phyloP scores from a whole-genome alignment of 495 filamentous ascomycete species.

The Tuber borchii region DNA sequence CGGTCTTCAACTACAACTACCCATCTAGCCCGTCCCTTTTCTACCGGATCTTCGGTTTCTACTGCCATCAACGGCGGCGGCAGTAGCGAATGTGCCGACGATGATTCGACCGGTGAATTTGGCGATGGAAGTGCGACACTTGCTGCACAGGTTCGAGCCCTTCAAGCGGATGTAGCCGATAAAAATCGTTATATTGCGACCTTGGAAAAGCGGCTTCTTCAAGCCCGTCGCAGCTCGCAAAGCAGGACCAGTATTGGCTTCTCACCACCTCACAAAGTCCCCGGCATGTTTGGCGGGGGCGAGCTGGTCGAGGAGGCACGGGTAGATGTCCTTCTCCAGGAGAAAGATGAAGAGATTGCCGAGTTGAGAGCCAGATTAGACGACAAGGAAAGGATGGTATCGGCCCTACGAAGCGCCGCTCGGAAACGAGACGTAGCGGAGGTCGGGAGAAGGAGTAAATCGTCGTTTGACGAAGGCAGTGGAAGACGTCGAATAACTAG shows the following conservation, averaged over 20 bases:
- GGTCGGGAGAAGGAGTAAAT: constrained; percentile 46
- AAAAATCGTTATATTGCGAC: constrained; percentile 96
- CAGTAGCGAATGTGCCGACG: constrained; percentile 47
- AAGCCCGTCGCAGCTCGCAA: constrained; percentile 85
- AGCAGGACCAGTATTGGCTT: constrained; percentile 71
- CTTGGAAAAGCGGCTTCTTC: constrained; percentile 81
- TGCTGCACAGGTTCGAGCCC: constrained; percentile 70
- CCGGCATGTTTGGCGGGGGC: constrained; percentile 43
- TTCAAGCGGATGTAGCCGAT: constrained; percentile 88
- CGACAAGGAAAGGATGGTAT: constrained; percentile 91
- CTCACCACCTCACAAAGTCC: constrained; percentile 45
- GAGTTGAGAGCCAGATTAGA: constrained; percentile 84
- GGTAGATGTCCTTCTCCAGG: constrained; percentile 61
- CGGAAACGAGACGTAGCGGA: constrained; percentile 83
- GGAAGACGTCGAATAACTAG: constrained; percentile 11
- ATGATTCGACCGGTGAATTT: constrained; percentile 71
- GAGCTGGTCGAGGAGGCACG: constrained; percentile 63
- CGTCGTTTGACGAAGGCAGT: constrained; percentile 17
- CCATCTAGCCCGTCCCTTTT: constrained; percentile 58
- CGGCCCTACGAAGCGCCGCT: constrained; percentile 77
- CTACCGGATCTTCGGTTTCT: constrained; percentile 59
- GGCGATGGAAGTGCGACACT: constrained; percentile 80
- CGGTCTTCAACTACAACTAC: constrained; percentile 69
- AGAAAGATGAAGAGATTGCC: constrained; percentile 90
- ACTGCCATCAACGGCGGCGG: constrained; percentile 48